Percentiles rank a stretch among this genome's conserved stretches.
Evolutionary conservation across 495 filamentous ascomycete species (phyloP).

Genomic region (Lasiosphaeris hirsuta): DNA sequence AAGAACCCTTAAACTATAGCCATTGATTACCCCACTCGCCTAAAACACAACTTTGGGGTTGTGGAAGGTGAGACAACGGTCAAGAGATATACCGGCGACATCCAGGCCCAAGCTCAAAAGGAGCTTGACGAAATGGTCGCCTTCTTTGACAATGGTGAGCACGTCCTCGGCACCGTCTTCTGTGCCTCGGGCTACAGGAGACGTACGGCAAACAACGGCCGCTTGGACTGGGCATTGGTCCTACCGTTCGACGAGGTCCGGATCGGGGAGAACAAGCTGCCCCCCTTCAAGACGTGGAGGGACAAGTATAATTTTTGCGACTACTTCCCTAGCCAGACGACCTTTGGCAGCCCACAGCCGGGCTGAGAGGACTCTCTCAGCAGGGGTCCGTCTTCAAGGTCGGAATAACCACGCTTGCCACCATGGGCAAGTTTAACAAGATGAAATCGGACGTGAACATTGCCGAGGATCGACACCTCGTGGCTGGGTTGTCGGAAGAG

Average conservation of each 20-base stretch:
- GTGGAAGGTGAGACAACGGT: neutral
- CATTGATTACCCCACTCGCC: neutral
- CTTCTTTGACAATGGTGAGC: neutral
- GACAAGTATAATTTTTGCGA: neutral
- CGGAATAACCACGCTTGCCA: neutral
- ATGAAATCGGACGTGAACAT: neutral
- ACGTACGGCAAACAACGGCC: neutral
- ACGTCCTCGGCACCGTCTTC: neutral
- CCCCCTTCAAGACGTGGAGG: neutral
- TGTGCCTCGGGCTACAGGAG: neutral
- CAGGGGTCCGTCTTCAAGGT: neutral
- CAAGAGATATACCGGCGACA: neutral
- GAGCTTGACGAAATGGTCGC: neutral
- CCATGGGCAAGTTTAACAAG: neutral
- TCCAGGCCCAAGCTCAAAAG: neutral
- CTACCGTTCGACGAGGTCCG: neutral
- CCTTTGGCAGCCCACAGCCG: neutral
- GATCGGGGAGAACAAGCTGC: neutral
- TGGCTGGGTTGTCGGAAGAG: neutral
- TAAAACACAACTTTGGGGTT: neutral
- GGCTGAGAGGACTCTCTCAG: neutral
- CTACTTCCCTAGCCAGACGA: neutral
- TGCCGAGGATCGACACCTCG: no score
- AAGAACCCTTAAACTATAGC: no score
- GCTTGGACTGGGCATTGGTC: conserved; percentile 1